These are phyloP conservation scores for Aurantiochytrium sp. DNA, from an alignment of 108 stramenopile species.

Conservation along the genomic window DNA sequence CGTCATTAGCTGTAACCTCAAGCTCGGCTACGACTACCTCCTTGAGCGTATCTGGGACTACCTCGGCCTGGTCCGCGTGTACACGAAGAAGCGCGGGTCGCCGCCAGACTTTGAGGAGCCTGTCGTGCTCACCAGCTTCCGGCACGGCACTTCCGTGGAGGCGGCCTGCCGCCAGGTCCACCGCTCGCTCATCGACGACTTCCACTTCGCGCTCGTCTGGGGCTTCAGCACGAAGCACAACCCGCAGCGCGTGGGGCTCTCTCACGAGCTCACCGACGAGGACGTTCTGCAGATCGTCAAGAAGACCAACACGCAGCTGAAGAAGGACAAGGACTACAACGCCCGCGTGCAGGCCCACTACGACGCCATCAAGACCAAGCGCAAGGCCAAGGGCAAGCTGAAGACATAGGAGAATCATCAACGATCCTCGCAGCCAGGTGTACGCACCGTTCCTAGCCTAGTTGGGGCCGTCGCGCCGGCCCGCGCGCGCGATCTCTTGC, in stretches of 20 bases:
- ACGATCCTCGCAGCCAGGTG: too few species aligned
- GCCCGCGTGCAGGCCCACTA: slow-evolving; percentile 56
- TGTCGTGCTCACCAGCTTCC: slow-evolving; percentile 83
- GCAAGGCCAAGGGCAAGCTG: slow-evolving; percentile 33
- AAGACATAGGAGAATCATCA: not conserved
- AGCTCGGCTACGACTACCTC: slow-evolving; percentile 69
- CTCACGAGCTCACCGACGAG: slow-evolving; percentile 84
- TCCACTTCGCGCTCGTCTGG: slow-evolving; percentile 99
- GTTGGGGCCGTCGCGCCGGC: too few species aligned
- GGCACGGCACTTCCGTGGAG: slow-evolving; percentile 60
- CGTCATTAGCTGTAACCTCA: slow-evolving; percentile 77
- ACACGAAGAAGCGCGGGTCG: slow-evolving; percentile 85
- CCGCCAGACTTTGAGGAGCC: slow-evolving; percentile 94
- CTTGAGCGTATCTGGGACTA: slow-evolving; percentile 90
- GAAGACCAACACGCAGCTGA: slow-evolving; percentile 90
- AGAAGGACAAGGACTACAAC: slow-evolving; percentile 67
- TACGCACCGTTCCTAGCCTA: too few species aligned
- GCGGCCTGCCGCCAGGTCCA: slow-evolving; percentile 53
- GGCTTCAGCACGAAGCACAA: slow-evolving; percentile 87
- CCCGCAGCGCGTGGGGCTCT: slow-evolving; percentile 91
- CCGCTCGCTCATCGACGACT: slow-evolving; percentile 57
- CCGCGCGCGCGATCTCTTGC: too few species aligned
- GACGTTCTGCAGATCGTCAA: slow-evolving; percentile 97
- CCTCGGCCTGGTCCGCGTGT: slow-evolving; percentile 88
- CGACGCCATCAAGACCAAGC: slow-evolving; percentile 74